phyloP scores from a whole-genome alignment of 1,284 basidiomycete genomes.

The Irpex lacteus region DNA sequence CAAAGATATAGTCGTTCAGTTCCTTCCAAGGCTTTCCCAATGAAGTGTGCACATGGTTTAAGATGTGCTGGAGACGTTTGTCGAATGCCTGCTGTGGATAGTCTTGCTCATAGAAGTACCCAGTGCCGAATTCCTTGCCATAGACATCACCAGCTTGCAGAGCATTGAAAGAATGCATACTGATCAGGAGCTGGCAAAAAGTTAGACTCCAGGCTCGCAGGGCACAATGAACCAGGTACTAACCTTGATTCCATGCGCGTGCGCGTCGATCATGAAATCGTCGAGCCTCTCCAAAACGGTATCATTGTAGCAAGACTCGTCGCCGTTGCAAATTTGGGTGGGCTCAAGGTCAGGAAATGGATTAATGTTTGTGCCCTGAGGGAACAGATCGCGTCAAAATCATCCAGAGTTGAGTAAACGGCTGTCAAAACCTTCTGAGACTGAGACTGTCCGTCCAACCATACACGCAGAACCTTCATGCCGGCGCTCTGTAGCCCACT shows the following conservation, averaged over 20 bases:
- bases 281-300: constrained; percentile 37
- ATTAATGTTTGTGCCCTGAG: constrained; percentile 28
- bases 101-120: constrained; percentile 20
- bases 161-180: constrained; percentile 35
- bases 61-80: constrained; percentile 32
- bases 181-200: constrained; percentile 30
- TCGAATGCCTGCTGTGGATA: constrained; percentile 24
- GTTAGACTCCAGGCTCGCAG: neutral
- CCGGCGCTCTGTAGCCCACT: constrained; percentile 30
- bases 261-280: constrained; percentile 37
- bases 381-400: neutral
- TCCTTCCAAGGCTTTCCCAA: constrained; percentile 42
- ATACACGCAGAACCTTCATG: constrained; percentile 33
- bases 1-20: constrained; percentile 43
- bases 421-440: constrained; percentile 21
- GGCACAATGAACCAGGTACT: neutral
- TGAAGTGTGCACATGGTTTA: constrained; percentile 39
- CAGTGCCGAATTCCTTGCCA: constrained; percentile 23
- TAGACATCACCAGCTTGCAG: constrained; percentile 30
- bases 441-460: constrained; percentile 30
- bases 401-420: neutral
- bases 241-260: constrained; percentile 34
- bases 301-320: constrained; percentile 32
- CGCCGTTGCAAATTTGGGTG: constrained; percentile 28
- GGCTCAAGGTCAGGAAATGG: constrained; percentile 34